phyloP scores from a whole-genome alignment of 192 early-diverging fungal genomes.

The Gryganskiella cystojenkinii region DNA sequence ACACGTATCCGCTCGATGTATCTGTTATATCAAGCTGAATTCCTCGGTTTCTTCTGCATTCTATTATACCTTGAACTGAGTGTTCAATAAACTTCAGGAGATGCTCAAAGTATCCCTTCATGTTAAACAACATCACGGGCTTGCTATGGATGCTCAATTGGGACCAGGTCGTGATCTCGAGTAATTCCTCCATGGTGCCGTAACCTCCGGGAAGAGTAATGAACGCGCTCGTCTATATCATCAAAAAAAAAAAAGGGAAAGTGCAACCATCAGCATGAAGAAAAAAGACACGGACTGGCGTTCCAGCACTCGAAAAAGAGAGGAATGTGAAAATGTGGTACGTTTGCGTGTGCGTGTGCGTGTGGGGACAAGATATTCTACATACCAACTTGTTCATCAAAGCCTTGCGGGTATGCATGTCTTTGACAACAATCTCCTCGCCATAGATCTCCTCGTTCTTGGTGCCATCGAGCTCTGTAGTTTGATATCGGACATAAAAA shows the following conservation, averaged over 20 bases:
- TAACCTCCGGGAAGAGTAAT: constrained; percentile 89
- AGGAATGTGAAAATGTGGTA: not conserved
- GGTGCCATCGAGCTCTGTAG: constrained; percentile 9
- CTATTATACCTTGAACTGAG: constrained; percentile 63
- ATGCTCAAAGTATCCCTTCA: constrained; percentile 78
- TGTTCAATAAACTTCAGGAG: constrained; percentile 72
- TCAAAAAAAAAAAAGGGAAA: not conserved
- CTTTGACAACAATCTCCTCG: constrained; percentile 70
- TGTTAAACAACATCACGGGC: constrained; percentile 84
- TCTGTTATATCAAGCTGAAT: too few relatives aligned
- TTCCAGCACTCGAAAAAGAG: not conserved
- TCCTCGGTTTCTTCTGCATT: not conserved
- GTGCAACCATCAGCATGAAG: not conserved
- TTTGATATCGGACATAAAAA: constrained; percentile 3
- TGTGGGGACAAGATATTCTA: not conserved
- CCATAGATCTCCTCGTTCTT: constrained; percentile 54
- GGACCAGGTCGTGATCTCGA: constrained; percentile 86
- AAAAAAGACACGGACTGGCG: too few relatives aligned
- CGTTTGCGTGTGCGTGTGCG: not conserved
- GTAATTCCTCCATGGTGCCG: constrained; percentile 89
- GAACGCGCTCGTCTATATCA: constrained; percentile 69
- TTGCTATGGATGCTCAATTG: constrained; percentile 84
- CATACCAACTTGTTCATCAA: constrained; percentile 73
- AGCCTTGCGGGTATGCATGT: constrained; percentile 88
- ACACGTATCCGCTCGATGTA: too few relatives aligned